Conservation (phyloP, 371 early-diverging fungal genomes). For the Basidiobolus heterosporus region DNA sequence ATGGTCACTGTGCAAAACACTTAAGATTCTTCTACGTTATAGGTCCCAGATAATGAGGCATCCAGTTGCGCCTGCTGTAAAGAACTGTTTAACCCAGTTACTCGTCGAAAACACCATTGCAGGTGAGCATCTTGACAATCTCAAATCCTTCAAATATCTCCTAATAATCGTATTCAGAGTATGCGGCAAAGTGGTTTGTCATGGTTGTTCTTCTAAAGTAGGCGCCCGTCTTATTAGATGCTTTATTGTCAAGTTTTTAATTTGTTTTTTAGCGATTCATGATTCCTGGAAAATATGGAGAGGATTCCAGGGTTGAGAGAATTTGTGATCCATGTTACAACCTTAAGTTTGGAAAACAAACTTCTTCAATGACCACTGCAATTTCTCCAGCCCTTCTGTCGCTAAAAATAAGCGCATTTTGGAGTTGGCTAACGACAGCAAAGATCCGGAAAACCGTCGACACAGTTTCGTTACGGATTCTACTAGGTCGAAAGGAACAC, state of each 20-base stretch:
- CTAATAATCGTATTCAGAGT: slow-evolving; percentile 1
- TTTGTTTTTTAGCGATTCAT: slow-evolving; percentile 3
- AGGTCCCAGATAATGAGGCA: slow-evolving; percentile 25
- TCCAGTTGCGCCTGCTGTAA: slow-evolving; percentile 33
- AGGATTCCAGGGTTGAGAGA: slow-evolving; percentile 8
- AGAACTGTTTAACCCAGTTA: slow-evolving; percentile 26
- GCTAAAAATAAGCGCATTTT: too few relatives aligned
- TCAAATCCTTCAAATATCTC: too few relatives aligned
- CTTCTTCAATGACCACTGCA: too few relatives aligned
- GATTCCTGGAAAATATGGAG: slow-evolving; percentile 7
- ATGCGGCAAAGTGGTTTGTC: slow-evolving; percentile 56
- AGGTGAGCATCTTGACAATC: slow-evolving; percentile 13
- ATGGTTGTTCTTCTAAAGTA: slow-evolving; percentile 34
- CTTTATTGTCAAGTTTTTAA: neutral
- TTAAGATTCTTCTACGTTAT: too few relatives aligned
- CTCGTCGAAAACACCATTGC: slow-evolving; percentile 47
- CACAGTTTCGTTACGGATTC: too few relatives aligned
- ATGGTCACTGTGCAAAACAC: too few relatives aligned
- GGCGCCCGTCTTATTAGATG: slow-evolving; percentile 8
- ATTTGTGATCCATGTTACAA: slow-evolving; percentile 12
- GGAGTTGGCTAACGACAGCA: too few relatives aligned
- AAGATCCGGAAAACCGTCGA: too few relatives aligned
- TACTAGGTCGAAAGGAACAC: too few relatives aligned
- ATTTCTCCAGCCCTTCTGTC: too few relatives aligned
- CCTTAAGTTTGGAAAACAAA: slow-evolving; percentile 5